Base-by-base conservation (phyloP, 1,139 yeast genomes). In the Kurtzmaniella natalensis region DNA sequence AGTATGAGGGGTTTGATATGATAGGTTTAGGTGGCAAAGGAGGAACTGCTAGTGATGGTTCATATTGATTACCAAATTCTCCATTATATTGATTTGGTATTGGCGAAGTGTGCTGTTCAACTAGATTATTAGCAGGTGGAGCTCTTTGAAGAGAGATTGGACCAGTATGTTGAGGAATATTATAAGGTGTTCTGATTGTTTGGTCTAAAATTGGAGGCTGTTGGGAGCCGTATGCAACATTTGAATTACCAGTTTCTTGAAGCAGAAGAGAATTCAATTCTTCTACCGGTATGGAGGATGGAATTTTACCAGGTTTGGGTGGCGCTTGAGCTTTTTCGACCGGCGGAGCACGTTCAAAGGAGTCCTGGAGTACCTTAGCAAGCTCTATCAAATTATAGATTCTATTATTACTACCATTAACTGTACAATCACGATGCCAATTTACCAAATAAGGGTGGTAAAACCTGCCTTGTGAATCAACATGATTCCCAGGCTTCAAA, bases 391-490 rank as follows among this genome's bases (percentile, higher is more conserved):
- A 47, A 37, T 62, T 66, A 40, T 59, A 75, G 18, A 38, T 40
- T 3, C 38, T 17, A 11, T 30, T 13, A 10, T 28, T 17, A 14
- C 32, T 23, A 7, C 26, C 26, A 10, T 28, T 18, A 5, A 27
- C 32, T 3, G 33, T 36, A 37, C 57, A 48, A 21, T 51, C 47
- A 9, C 49, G 44, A 35, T 43, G 52, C 96, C 96, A 86, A 20
- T 61, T 60, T 1, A 80, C 57, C 31, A 85, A 54, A 37, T 70
- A 72, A 0, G 94, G 94, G 45, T 83, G 82, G 51, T 81, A 84
- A 38, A 87, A 71, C 31, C 64, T 58, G 2, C 96, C 96, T 53
- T 72, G 84, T n/a, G 76, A 59, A 51, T 85, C 95, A 3, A 86
- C 75, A 46, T 75, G 67, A 44, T 79, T 82, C 17, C 83, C 81